These are phyloP conservation scores for Wickerhamiella domercqiae DNA, from an alignment of 805 yeast genomes.

Conservation along the genomic window DNA sequence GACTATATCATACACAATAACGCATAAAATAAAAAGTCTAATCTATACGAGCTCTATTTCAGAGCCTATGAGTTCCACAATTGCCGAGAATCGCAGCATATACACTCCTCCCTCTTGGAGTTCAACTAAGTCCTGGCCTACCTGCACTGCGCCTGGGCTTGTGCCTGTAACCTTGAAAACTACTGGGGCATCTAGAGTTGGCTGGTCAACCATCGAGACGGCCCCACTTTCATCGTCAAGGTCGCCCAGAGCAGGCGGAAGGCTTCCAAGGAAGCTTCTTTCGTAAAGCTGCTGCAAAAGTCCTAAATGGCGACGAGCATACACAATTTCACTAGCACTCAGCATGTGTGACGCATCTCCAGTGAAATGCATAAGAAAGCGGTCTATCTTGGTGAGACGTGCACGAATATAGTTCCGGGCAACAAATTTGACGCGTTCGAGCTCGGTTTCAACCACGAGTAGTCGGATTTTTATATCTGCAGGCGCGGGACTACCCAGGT, in stretches of 20 bases:
- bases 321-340: constrained; percentile 14
- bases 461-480: constrained; percentile 57
- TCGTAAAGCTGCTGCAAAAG: constrained; percentile 52
- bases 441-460: constrained; percentile 78
- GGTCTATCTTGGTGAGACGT: constrained; percentile 57
- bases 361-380: constrained; percentile 37
- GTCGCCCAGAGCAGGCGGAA: constrained; percentile 56
- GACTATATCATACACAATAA: too few species aligned
- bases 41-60: constrained; percentile 12
- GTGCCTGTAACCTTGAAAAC: constrained; percentile 43
- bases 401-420: constrained; percentile 71
- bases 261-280: constrained; percentile 43
- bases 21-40: not conserved
- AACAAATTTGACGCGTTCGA: constrained; percentile 72
- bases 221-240: constrained; percentile 58
- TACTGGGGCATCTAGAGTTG: constrained; percentile 64
- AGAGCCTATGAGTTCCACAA: constrained; percentile 17
- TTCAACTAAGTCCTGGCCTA: constrained; percentile 37
- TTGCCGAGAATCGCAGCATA: constrained; percentile 50
- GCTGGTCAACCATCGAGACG: constrained; percentile 54
- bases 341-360: constrained; percentile 1
- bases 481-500: constrained; percentile 3
- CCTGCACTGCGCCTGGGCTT: constrained; percentile 26
- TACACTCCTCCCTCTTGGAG: constrained; percentile 52
- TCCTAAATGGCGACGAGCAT: constrained; percentile 36